Base-by-base conservation (phyloP, 2,329 filamentous ascomycete species). In the Fusarium mexicanum region DNA sequence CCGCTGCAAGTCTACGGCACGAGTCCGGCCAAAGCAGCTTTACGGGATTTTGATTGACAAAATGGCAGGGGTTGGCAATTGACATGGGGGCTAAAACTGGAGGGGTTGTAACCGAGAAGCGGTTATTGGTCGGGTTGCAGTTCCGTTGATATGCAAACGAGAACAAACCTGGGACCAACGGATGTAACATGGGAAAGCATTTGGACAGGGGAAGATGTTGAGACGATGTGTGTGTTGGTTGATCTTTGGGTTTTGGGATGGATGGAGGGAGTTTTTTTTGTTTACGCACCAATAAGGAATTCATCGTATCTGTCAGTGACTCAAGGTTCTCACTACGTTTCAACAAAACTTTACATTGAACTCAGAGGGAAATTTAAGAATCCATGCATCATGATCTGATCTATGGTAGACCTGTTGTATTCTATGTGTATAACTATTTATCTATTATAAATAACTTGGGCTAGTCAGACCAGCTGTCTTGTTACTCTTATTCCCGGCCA, bases 1-100 rank as follows among this genome's bases (percentile, higher is more conserved):
- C 71, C 67, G 71, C 62, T 74, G 71, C 71, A 64, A 0, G 2
- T 59, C 4, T 68, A 63, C 68, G 71, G 71, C 71, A n/a, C 54
- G 35, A 71, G 16, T 38, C 58, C 17, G n/a, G 26, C 35, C 13
- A 50, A 26, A 47, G 29, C 31, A 53, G 24, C 29, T 35, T 29
- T 40, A 64, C 35, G 53, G 48, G 55, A 43, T 26, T 37, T 35
- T 24, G 37, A 58, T 35, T 16, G 12, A 24, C 14, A 22, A 10
- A 9, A 35, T 31, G 46, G 48, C 37, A 12, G 20, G 69, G 38
- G 29, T 14, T 11, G 0, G 12, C 9, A 38, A 40, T n/a, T n/a
- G 41, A 37, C 43, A 50, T 50, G 41, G 55, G 55, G 41, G 8
- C 20, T 26, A 50, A 35, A 22, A 46, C 54, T 43, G 37, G 22